Evolutionary conservation across 305 asterid genomes (phyloP).

Genomic region (Plantago coronopus): DNA sequence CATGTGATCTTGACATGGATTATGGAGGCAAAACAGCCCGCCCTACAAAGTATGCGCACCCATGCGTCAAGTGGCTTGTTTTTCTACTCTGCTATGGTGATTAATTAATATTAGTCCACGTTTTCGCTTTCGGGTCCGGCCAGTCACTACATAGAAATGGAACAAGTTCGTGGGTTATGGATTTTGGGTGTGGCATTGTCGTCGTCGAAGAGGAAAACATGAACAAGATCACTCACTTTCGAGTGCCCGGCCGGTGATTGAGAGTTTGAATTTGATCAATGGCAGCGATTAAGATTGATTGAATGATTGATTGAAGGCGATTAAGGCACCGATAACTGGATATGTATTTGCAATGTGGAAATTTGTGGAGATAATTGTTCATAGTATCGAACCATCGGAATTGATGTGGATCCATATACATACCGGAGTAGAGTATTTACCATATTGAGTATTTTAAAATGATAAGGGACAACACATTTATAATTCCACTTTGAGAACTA

Average conservation of each 20-base stretch:
- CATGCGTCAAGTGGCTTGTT: conserved; percentile 15
- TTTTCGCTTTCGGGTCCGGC: conserved; percentile 30
- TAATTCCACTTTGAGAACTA: no score
- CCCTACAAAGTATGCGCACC: background rate
- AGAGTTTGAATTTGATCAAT: no score
- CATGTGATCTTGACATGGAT: conserved; percentile 40
- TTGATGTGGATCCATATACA: no score
- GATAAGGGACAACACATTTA: no score
- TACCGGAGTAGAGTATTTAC: no score
- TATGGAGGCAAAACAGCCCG: conserved; percentile 34
- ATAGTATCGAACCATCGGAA: no score
- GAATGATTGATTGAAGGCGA: no score
- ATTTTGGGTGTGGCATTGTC: background rate
- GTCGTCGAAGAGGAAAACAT: background rate
- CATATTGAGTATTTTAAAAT: no score
- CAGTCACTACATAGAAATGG: background rate
- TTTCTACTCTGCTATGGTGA: background rate
- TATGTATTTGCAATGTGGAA: no score
- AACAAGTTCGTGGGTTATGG: background rate
- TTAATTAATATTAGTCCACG: conserved; percentile 20
- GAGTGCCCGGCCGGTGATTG: background rate
- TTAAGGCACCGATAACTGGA: no score
- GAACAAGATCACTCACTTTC: background rate
- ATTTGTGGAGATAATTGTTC: no score
- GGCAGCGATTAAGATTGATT: no score